Evolutionary conservation across 108 stramenopile genomes (phyloP), one percentile per base, ranked within the genome.

Genomic region (Nannochloropsis granulata): DNA sequence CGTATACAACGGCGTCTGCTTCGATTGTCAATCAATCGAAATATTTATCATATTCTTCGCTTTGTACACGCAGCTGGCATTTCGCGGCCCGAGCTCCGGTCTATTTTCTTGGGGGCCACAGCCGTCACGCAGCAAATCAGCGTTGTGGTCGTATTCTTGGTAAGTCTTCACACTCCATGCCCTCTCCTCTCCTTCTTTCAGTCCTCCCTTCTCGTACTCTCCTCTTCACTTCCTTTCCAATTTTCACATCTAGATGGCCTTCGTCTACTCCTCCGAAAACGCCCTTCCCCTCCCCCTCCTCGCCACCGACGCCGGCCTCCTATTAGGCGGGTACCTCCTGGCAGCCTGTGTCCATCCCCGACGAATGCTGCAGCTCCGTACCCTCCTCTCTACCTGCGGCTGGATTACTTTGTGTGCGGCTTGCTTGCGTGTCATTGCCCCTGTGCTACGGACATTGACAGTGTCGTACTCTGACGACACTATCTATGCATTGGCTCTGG

Each of bases 361-460:
- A 23, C 78, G 79, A 23, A 26, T 43, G n/a, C 16, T n/a, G 11
- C 25, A 23, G 19, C 2, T 43, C 12, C 25, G 25, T n/a, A 24
- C 78, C 79, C 78, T 23, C 78, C 43, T 25, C 16, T 80, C 79
- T 16, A 23, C n/a, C 7, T 19, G 16, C 24, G n/a, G 14, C 13
- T 44, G 25, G 25, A 24, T 25, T 21, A 19, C 26, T 85, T 34
- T 79, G n/a, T 43, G 25, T 13, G n/a, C 16, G 7, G 34, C 44
- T 84, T 85, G 46, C 24, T 34, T 23, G 14, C 81, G 84, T 16
- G 78, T 87, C 56, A 56, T 90, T 71, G 78, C 90, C 14, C 91
- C 91, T 19, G 89, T 91, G n/a, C 86, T 91, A 26, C 91, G 83
- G 16, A 91, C 91, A n/a, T 88, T 91, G 45, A 91, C 91, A 11